These are phyloP conservation scores for Apophysomyces elegans DNA, from an alignment of 371 early-diverging fungal genomes.

Conservation along the genomic window DNA sequence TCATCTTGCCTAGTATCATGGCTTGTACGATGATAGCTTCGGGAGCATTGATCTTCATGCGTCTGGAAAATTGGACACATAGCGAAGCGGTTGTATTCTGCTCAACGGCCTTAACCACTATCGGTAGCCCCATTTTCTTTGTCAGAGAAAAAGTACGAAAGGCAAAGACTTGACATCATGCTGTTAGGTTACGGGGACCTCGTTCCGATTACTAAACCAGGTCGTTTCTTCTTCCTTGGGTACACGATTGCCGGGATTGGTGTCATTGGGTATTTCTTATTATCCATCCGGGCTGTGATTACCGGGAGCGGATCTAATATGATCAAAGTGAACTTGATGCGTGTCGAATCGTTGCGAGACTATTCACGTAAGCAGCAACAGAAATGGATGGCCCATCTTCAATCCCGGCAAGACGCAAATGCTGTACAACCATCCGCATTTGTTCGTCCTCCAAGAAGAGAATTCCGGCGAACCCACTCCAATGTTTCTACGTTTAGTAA, in stretches of 20 bases:
- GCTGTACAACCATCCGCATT: background rate
- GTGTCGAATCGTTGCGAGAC: constrained; percentile 24
- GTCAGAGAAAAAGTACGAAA: background rate
- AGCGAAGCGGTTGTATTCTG: constrained; percentile 26
- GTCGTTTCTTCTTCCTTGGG: constrained; percentile 23
- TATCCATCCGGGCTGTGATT: constrained; percentile 31
- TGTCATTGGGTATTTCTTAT: constrained; percentile 24
- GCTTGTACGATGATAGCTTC: constrained; percentile 14
- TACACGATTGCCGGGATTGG: constrained; percentile 22
- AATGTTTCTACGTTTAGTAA: constrained; percentile 18
- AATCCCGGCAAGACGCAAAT: background rate
- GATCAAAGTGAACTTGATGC: constrained; percentile 28
- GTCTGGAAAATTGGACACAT: constrained; percentile 26
- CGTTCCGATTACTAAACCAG: constrained; percentile 16
- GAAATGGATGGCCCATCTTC: constrained; percentile 17
- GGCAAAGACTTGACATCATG: background rate
- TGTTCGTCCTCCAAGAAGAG: background rate
- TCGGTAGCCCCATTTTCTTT: constrained; percentile 13
- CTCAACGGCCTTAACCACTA: constrained; percentile 26
- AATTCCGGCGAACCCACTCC: constrained; percentile 13
- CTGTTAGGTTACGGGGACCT: constrained; percentile 29
- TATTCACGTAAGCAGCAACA: constrained; percentile 22
- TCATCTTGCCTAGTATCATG: constrained; percentile 25
- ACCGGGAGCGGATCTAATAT: constrained; percentile 21
- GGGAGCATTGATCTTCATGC: constrained; percentile 20